These are phyloP conservation scores for Peniophora sp. DNA, from an alignment of 1,284 basidiomycete species.

Conservation along the genomic window DNA sequence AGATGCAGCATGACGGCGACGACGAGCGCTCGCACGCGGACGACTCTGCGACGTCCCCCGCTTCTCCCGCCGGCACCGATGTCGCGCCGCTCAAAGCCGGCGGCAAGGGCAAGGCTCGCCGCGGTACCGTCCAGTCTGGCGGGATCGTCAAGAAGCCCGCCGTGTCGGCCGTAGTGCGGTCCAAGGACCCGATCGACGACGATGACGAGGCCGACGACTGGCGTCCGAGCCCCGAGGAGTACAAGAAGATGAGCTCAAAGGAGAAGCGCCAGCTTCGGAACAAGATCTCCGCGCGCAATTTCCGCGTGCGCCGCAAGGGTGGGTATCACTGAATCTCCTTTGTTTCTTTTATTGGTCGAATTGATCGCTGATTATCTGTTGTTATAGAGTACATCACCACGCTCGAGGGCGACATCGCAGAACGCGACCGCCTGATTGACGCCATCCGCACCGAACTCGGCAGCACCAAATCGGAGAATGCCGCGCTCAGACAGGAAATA, in stretches of 20 bases:
- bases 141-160: conserved; percentile 58
- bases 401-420: conserved; percentile 89
- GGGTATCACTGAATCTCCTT: conserved; percentile 15
- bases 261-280: conserved; percentile 95
- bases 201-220: conserved; percentile 63
- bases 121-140: conserved; percentile 64
- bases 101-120: conserved; percentile 55
- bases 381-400: conserved; percentile 82
- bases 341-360: conserved; percentile 4
- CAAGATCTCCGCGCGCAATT: conserved; percentile 95
- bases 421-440: conserved; percentile 86
- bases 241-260: conserved; percentile 91
- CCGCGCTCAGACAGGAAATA: conserved; percentile 79
- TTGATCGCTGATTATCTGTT: background rate
- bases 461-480: conserved; percentile 74
- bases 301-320: conserved; percentile 90
- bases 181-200: conserved; percentile 28
- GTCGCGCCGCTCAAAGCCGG: conserved; percentile 42
- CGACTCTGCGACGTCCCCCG: conserved; percentile 9
- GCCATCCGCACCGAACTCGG: conserved; percentile 84
- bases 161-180: conserved; percentile 28
- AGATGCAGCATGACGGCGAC: conserved; percentile 17
- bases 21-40: conserved; percentile 14
- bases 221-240: conserved; percentile 86
- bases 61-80: background rate